Conservation (phyloP, 2,329 filamentous ascomycete species). For the Endothia cerciana region DNA sequence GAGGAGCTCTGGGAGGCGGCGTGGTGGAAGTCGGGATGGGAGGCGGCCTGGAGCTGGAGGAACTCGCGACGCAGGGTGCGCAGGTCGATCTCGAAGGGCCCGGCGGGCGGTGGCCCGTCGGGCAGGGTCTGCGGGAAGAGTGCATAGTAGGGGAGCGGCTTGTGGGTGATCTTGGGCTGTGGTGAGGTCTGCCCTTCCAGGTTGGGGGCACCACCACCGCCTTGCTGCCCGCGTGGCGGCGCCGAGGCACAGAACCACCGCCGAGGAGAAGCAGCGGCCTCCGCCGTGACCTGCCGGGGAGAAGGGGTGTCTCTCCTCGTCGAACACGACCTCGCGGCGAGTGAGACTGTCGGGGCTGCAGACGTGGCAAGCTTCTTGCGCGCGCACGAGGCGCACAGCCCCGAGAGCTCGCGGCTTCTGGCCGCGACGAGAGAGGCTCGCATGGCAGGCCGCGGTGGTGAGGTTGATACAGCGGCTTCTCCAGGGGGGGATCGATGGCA, state of each 20-base stretch:
- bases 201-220: background rate
- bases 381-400: conserved; percentile 22
- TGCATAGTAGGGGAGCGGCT: conserved; percentile 63
- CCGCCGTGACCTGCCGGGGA: background rate
- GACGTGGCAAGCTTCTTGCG: background rate
- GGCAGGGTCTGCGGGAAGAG: conserved; percentile 85
- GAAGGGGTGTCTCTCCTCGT: background rate
- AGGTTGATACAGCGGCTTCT: too few relatives aligned
- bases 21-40: conserved; percentile 72
- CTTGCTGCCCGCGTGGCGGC: background rate
- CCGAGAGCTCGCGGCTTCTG: conserved; percentile 9
- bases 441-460: conserved; percentile 8
- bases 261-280: background rate
- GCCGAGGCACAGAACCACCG: conserved; percentile 21
- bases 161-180: conserved; percentile 18
- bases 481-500: background rate
- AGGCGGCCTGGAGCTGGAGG: conserved; percentile 76
- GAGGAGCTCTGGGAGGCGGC: conserved; percentile 29
- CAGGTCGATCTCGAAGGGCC: conserved; percentile 75
- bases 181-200: background rate
- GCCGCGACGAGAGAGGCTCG: conserved; percentile 1
- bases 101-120: conserved; percentile 73
- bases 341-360: background rate
- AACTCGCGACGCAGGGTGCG: conserved; percentile 80
- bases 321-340: background rate